phyloP scores from a whole-genome alignment of 306 rosid species.

The Gastrolobium bilobum region DNA sequence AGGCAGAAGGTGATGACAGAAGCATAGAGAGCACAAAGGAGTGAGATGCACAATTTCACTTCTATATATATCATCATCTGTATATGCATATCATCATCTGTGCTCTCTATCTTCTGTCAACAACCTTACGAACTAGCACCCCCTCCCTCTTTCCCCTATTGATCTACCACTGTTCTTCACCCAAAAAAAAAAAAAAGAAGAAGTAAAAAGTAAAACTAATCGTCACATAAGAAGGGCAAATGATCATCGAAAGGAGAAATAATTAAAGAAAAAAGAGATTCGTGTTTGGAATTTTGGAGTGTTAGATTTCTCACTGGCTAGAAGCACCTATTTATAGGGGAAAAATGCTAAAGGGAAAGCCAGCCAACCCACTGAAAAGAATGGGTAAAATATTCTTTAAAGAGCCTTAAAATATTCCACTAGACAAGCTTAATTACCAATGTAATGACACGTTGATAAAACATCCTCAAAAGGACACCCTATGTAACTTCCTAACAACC shows the following conservation, averaged over 20 bases:
- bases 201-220: neutral
- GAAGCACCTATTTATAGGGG: conserved; percentile 69
- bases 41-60: conserved; percentile 49
- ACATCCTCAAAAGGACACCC: conserved; percentile 50
- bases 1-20: conserved; percentile 65
- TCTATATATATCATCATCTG: neutral
- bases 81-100: conserved; percentile 66
- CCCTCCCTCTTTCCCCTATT: conserved; percentile 28
- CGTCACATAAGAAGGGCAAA: neutral
- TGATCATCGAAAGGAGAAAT: conserved; percentile 13
- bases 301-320: conserved; percentile 29
- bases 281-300: neutral
- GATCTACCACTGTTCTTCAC: conserved; percentile 1
- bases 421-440: conserved; percentile 32
- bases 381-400: too few species aligned
- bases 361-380: conserved; percentile 13
- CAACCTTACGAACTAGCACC: conserved; percentile 52
- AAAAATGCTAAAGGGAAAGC: neutral
- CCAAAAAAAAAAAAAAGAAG: neutral
- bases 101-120: conserved; percentile 99
- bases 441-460: conserved; percentile 48
- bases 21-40: conserved; percentile 75
- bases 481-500: conserved; percentile 52
- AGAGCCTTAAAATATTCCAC: conserved; percentile 41
- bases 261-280: conserved; percentile 12